Percentiles rank a stretch among this genome's conserved stretches.
Evolutionary conservation across 257 asterid species (phyloP).

Genomic region (Petunia secreta): DNA sequence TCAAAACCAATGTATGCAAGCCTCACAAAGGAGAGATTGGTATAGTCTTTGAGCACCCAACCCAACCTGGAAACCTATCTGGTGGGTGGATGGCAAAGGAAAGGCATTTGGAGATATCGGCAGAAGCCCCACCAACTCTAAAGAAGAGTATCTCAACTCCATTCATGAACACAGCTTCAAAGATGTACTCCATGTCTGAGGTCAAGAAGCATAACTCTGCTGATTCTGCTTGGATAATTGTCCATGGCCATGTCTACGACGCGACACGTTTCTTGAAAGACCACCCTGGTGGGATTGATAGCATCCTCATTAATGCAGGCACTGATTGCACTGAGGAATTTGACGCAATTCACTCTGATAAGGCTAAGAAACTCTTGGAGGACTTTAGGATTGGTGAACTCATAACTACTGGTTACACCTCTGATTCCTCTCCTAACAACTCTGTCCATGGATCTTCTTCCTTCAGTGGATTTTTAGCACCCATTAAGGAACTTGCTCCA

Average conservation of each 20-base stretch:
- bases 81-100: slow-evolving; percentile 99
- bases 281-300: slow-evolving; percentile 94
- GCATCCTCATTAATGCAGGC: slow-evolving; percentile 90
- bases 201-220: slow-evolving; percentile 70
- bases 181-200: slow-evolving; percentile 62
- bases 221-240: slow-evolving; percentile 88
- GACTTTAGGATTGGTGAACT: slow-evolving; percentile 82
- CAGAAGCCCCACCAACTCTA: slow-evolving; percentile 45
- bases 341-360: slow-evolving; percentile 87
- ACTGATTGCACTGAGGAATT: slow-evolving; percentile 94
- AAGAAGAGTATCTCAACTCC: slow-evolving; percentile 85
- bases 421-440: slow-evolving; percentile 69
- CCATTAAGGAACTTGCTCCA: slow-evolving; percentile 55
- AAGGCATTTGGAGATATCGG: slow-evolving; percentile 60
- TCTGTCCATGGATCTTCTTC: slow-evolving; percentile 71
- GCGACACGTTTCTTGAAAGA: slow-evolving; percentile 75
- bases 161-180: slow-evolving; percentile 77
- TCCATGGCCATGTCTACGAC: slow-evolving; percentile 87
- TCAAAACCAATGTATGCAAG: slow-evolving; percentile 76
- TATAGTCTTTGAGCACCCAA: slow-evolving; percentile 91
- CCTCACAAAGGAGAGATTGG: slow-evolving; percentile 86
- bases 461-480: slow-evolving; percentile 36
- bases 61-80: slow-evolving; percentile 79
- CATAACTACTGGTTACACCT: slow-evolving; percentile 63
- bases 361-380: slow-evolving; percentile 74